Base-by-base conservation (phyloP, 73 alveolate genomes). In the Loxodes magnus region DNA sequence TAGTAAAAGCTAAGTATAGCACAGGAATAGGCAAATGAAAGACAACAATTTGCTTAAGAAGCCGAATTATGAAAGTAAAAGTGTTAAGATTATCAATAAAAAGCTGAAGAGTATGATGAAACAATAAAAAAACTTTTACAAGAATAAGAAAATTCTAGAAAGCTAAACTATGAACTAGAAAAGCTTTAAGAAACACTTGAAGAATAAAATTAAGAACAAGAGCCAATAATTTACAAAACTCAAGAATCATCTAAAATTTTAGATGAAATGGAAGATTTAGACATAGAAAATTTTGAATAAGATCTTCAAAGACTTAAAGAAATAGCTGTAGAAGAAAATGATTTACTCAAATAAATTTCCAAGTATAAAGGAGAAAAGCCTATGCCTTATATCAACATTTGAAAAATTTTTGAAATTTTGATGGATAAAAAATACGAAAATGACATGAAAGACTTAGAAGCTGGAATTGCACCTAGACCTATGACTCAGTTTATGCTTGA, bases 401-500 rank as follows among this genome's bases (percentile, higher is more conserved):
- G 22, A n/a, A 46, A 46, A 24, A 25, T 46, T 46, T 24, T 46
- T 7, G 59, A 46, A 46, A 41, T 25, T 2, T 41, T 46, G n/a
- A 46, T 46, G 59, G 34, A 46, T 19, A 46, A 19, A 1, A 46
- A 46, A 24, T 0, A n/a, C 1, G 34, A 46, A 19, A 19, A 14
- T 2, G 59, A 46, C 39, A 7, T 21, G 27, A 46, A 46, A 46
- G 59, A 46, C 17, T 25, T 46, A 10, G 26, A 9, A 46, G 59
- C 22, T 1, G 39, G 39, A 10, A 46, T 37, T 12, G 27, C 1
- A 24, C 59, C 59, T 5, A 46, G 59, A 19, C 15, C 34, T 25
- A 46, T 46, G 59, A 24, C 59, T 46, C 23, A 17, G 15, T 46
- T 46, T 22, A 10, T 46, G 34, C 22, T 46, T 37, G 59, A 46